These are phyloP conservation scores for Candida verbasci DNA, from an alignment of 805 yeast species.

Conservation along the genomic window DNA sequence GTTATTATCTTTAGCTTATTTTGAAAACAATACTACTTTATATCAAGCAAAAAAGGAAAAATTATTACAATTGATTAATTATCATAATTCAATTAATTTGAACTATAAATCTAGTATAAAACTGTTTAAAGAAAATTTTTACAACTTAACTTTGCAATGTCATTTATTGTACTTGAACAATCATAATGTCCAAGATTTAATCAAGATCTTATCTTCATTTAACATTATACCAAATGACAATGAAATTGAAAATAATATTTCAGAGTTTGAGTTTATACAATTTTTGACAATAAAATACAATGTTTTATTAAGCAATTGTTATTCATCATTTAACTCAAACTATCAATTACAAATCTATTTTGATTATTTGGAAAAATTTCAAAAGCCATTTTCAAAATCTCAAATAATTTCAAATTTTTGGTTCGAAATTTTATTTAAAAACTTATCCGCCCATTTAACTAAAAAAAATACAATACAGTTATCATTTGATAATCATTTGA, in stretches of 20 bases:
- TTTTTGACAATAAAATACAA: slow-evolving; percentile 31
- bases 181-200: slow-evolving; percentile 17
- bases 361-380: slow-evolving; percentile 21
- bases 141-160: slow-evolving; percentile 27
- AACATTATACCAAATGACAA: slow-evolving; percentile 6
- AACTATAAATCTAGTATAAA: slow-evolving; percentile 20
- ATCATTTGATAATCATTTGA: slow-evolving; percentile 11
- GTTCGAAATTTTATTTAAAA: slow-evolving; percentile 24
- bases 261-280: slow-evolving; percentile 22
- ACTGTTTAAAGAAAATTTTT: slow-evolving; percentile 27
- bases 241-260: slow-evolving; percentile 6
- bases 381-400: slow-evolving; percentile 20
- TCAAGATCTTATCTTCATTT: slow-evolving; percentile 12
- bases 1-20: slow-evolving; percentile 12
- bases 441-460: slow-evolving; percentile 15
- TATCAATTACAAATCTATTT: slow-evolving; percentile 20
- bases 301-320: slow-evolving; percentile 26
- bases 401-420: slow-evolving; percentile 33
- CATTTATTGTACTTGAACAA: slow-evolving; percentile 30
- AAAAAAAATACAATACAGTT: slow-evolving; percentile 15
- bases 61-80: slow-evolving; percentile 21
- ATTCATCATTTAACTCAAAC: slow-evolving; percentile 2
- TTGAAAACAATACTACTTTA: slow-evolving; percentile 4
- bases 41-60: slow-evolving; percentile 14
- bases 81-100: slow-evolving; percentile 21